Evolutionary conservation across 2,329 filamentous ascomycete species (phyloP), one percentile per base, ranked within the genome.

Genomic region (Ophiosphaerella korrae): DNA sequence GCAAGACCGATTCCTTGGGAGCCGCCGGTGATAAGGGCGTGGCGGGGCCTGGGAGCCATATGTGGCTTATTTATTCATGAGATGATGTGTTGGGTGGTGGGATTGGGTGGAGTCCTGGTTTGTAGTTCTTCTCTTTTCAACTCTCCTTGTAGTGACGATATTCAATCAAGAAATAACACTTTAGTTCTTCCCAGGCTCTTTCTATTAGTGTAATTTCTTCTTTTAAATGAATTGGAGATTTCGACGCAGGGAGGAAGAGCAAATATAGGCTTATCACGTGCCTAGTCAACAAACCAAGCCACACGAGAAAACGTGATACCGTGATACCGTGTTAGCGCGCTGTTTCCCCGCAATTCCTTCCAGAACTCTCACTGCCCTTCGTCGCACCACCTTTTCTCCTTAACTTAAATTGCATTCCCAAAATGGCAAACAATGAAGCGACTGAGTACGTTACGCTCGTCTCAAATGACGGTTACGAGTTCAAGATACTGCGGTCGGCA

Each of bases 381-480:
- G n/a, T 31, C 29, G 29, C 5, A 38, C 38, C n/a, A 32, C 2
- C 24, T 11, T 42, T 13, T n/a, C 5, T 21, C n/a, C 2, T 38
- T 5, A 6, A 29, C 14, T 5, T 2, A 32, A 24, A 23, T 32
- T 23, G 9, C 14, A 35, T 11, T n/a, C 32, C 14, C 48, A 55
- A 29, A 31, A 72, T 72, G 64, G 47, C 57, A 1, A 58, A 64
- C 5, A 45, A 55, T 3, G 58, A 58, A 4, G 48, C 52, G 7
- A 84, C 82, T 74, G 86, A 90, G 67, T 92, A 91, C 73, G 83
- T 92, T 58, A 92, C 89, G 5, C 83, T 93, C 45, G 81, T 92
- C 36, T 91, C 88, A 0, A 82, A 80, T 60, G 89, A 93, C 73
- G 88, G 84, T 63, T 91, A 85, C 70, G 88, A 91, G 76, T 92